A percentile compares a stretch with the other conserved stretches of the same genome.
Evolutionary conservation across 2,329 filamentous ascomycete species (phyloP).

Genomic region (Xylariaceae sp.): DNA sequence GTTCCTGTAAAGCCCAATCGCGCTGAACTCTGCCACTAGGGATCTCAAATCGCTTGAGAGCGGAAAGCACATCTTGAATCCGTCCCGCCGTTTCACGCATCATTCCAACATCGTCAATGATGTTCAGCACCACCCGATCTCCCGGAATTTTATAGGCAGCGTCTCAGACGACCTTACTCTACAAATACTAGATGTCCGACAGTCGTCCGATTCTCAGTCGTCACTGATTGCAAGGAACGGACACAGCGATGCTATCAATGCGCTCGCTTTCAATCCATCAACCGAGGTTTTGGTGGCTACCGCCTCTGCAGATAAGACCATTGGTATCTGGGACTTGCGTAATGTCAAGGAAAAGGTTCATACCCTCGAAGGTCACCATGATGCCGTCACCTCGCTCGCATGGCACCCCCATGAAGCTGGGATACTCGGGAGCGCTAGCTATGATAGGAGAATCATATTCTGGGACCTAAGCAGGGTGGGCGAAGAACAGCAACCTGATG

Average conservation of each 20-base stretch:
- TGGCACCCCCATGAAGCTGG: slow-evolving; percentile 94
- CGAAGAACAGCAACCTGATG: slow-evolving; percentile 92
- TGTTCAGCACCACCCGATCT: slow-evolving; percentile 90
- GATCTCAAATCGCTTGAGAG: slow-evolving; percentile 79
- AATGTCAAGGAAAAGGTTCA: slow-evolving; percentile 91
- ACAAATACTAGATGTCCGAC: slow-evolving; percentile 87
- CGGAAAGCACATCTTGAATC: slow-evolving; percentile 71
- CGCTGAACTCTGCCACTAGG: slow-evolving; percentile 52
- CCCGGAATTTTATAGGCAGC: slow-evolving; percentile 83
- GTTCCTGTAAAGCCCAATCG: neutral
- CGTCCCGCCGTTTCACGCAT: slow-evolving; percentile 79
- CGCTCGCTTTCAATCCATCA: slow-evolving; percentile 91
- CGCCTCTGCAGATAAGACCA: slow-evolving; percentile 92
- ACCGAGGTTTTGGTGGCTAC: slow-evolving; percentile 92
- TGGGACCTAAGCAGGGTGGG: slow-evolving; percentile 94
- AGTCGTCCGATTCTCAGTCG: slow-evolving; percentile 67
- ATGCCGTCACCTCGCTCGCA: slow-evolving; percentile 87
- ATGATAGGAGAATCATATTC: slow-evolving; percentile 92
- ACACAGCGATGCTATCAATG: slow-evolving; percentile 92
- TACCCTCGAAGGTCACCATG: slow-evolving; percentile 84
- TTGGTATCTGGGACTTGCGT: slow-evolving; percentile 93
- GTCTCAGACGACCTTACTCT: slow-evolving; percentile 95
- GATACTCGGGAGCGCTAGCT: slow-evolving; percentile 88
- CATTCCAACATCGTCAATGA: slow-evolving; percentile 95
- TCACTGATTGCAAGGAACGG: slow-evolving; percentile 73